Conservation (phyloP, 176 grass and related monocot genomes). For the Oropetium thomaeum region DNA sequence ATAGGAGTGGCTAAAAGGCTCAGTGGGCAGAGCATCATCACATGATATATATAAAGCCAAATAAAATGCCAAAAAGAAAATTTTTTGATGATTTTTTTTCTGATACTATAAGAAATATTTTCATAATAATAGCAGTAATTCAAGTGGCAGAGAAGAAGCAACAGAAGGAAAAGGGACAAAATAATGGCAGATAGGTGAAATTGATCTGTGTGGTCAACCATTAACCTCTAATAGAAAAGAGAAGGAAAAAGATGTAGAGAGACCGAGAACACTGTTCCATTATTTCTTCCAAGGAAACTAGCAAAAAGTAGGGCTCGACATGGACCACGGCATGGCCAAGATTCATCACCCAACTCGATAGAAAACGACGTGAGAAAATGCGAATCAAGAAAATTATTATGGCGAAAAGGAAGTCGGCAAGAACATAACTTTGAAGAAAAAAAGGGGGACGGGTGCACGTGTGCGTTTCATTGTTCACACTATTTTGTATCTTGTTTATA, state of each 20-base stretch:
- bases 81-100: constrained; percentile 13
- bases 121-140: too few species aligned
- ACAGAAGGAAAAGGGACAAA: not conserved
- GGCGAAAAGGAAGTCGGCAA: not conserved
- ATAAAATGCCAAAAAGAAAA: constrained; percentile 1
- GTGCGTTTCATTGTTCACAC: not conserved
- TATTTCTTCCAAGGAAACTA: constrained; percentile 8
- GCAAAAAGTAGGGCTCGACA: constrained; percentile 17
- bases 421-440: not conserved
- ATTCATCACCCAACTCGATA: constrained; percentile 28
- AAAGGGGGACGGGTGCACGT: not conserved
- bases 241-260: not conserved
- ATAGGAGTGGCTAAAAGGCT: constrained; percentile 4
- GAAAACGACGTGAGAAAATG: constrained; percentile 22
- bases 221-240: constrained; percentile 3
- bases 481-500: not conserved
- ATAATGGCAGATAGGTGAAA: not conserved
- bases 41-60: constrained; percentile 30
- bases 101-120: constrained; percentile 1
- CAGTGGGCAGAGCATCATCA: constrained; percentile 23
- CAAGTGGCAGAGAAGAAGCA: constrained; percentile 15
- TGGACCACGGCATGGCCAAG: constrained; percentile 22
- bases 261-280: not conserved
- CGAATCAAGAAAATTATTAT: not conserved
- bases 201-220: constrained; percentile 36